Evolutionary conservation across 495 filamentous ascomycete genomes (phyloP).

Genomic region (Beverwykella pulmonaria): DNA sequence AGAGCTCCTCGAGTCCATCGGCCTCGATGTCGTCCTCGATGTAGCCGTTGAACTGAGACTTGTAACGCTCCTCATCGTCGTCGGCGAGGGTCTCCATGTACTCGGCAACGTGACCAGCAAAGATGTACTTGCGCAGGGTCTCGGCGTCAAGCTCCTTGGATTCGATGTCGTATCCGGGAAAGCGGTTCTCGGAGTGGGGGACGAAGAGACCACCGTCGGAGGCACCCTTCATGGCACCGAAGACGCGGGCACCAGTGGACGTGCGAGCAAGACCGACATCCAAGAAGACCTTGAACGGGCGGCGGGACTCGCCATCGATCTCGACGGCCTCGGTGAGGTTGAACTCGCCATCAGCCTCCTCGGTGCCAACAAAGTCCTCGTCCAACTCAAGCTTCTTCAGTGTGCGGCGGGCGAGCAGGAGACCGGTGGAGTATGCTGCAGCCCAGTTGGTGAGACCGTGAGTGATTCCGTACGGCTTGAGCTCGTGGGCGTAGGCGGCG

Average conservation of each 20-base stretch:
- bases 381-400: conserved; percentile 95
- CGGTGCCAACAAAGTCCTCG: conserved; percentile 87
- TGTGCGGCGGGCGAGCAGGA: conserved; percentile 93
- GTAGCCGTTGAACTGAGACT: conserved; percentile 95
- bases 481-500: conserved; percentile 95
- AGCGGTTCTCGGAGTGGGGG: conserved; percentile 97
- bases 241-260: conserved; percentile 96
- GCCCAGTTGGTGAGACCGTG: conserved; percentile 99
- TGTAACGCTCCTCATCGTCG: conserved; percentile 99
- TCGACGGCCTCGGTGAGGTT: conserved; percentile 89
- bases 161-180: conserved; percentile 98
- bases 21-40: conserved; percentile 95
- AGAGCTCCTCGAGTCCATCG: conserved; percentile 96
- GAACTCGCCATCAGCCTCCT: conserved; percentile 94
- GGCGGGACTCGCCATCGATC: conserved; percentile 79
- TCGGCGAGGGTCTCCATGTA: conserved; percentile 99
- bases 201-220: conserved; percentile 96
- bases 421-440: conserved; percentile 93
- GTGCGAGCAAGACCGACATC: conserved; percentile 97
- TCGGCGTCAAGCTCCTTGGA: conserved; percentile 95
- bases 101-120: conserved; percentile 95
- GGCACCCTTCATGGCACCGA: conserved; percentile 99
- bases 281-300: conserved; percentile 97
- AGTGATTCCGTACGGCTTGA: conserved; percentile 92
- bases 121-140: conserved; percentile 97